These are phyloP conservation scores for Gracilariopsis chorda DNA, from an alignment of 23 red algal genomes.

Conservation along the genomic window DNA sequence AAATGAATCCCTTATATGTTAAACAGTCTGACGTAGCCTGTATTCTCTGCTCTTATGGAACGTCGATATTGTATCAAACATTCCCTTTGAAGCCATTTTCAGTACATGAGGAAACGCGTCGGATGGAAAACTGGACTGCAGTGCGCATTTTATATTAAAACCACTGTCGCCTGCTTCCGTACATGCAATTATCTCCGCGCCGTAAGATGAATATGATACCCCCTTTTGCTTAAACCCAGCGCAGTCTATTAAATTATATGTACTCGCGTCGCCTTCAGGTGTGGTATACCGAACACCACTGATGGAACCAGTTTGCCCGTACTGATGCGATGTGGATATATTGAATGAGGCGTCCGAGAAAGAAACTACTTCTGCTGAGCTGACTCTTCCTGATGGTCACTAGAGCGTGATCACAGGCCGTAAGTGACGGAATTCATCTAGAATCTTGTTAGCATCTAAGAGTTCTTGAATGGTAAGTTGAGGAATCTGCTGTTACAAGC, in stretches of 20 bases:
- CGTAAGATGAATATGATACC: conserved; percentile 11
- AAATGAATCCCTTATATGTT: conserved; percentile 21
- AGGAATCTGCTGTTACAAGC: neutral
- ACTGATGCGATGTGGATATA: neutral
- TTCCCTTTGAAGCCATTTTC: neutral
- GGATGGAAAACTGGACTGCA: neutral
- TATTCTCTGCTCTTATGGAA: neutral
- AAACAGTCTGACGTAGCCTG: neutral
- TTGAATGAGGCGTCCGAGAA: conserved; percentile 14
- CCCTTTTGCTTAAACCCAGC: neutral
- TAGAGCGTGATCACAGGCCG: neutral
- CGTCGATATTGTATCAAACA: neutral
- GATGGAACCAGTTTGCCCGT: neutral
- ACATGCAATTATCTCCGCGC: conserved; percentile 13
- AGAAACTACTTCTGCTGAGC: neutral
- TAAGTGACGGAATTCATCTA: neutral
- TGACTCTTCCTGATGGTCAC: neutral
- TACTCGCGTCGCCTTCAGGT: neutral
- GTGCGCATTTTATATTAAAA: neutral
- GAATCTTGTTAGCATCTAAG: neutral
- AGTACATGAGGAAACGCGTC: neutral
- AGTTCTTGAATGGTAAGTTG: neutral
- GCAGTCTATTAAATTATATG: neutral
- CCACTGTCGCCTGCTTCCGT: neutral
- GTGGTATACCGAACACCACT: neutral